These are phyloP conservation scores for Chaetomiaceae sp. DNA, from an alignment of 2,329 filamentous ascomycete genomes.

Conservation along the genomic window DNA sequence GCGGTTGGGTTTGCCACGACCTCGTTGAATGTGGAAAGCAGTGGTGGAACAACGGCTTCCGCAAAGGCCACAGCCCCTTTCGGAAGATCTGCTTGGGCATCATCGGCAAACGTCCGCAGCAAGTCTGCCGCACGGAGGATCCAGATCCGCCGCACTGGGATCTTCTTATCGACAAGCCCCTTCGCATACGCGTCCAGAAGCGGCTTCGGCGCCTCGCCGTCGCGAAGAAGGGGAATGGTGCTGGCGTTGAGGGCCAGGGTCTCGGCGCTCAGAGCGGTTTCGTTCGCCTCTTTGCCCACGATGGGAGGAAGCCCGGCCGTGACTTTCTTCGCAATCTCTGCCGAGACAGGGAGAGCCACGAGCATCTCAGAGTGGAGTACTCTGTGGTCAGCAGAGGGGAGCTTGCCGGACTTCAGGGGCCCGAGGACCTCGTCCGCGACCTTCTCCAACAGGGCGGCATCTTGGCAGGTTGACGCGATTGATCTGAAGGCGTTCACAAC, in stretches of 20 bases:
- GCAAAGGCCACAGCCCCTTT: slow-evolving; percentile 47
- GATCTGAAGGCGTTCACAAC: slow-evolving; percentile 69
- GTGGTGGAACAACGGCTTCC: slow-evolving; percentile 48
- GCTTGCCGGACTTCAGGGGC: slow-evolving; percentile 78
- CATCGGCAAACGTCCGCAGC: slow-evolving; percentile 52
- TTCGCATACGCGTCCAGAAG: slow-evolving; percentile 70
- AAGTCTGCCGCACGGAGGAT: slow-evolving; percentile 68
- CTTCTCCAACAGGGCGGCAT: slow-evolving; percentile 57
- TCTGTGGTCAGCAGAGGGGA: slow-evolving; percentile 80
- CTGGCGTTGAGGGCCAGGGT: slow-evolving; percentile 66
- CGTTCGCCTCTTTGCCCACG: slow-evolving; percentile 82
- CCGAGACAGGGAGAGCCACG: slow-evolving; percentile 55
- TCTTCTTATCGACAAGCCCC: slow-evolving; percentile 80
- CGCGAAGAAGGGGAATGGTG: slow-evolving; percentile 57
- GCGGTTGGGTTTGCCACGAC: slow-evolving; percentile 71
- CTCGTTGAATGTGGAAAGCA: slow-evolving; percentile 72
- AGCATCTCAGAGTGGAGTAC: slow-evolving; percentile 80
- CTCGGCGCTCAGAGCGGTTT: slow-evolving; percentile 73
- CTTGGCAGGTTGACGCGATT: slow-evolving; percentile 58
- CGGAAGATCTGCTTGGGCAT: slow-evolving; percentile 39
- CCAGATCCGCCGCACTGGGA: slow-evolving; percentile 75
- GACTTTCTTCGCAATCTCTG: slow-evolving; percentile 61
- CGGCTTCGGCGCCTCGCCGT: slow-evolving; percentile 58
- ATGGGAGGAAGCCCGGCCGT: slow-evolving; percentile 62
- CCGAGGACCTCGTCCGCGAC: slow-evolving; percentile 72